Conservation (phyloP, 1,139 yeast genomes). For the Candida sp. region DNA sequence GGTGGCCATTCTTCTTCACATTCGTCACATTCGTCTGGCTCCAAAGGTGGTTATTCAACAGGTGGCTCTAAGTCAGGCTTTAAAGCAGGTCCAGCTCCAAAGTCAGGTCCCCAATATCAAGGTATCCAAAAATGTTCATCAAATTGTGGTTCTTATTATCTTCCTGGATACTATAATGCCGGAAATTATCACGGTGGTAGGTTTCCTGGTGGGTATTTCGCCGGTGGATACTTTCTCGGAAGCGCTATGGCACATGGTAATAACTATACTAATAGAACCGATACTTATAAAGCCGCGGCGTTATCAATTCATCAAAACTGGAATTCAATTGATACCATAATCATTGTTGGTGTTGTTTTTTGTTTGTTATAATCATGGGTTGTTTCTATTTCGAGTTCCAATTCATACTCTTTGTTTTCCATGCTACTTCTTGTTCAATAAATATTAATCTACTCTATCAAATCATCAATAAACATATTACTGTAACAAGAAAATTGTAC, state of each 20-base stretch:
- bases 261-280: background rate
- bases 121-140: background rate
- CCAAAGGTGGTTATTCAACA: background rate
- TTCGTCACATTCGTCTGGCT: background rate
- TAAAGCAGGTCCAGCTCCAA: background rate
- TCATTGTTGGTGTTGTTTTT: too few species aligned
- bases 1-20: background rate
- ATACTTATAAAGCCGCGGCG: background rate
- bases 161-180: conserved; percentile 1
- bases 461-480: too few species aligned
- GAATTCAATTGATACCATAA: background rate
- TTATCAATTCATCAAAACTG: background rate
- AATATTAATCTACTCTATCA: too few species aligned
- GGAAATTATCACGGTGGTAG: conserved; percentile 1
- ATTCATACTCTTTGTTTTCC: too few species aligned
- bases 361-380: too few species aligned
- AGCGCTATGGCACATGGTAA: background rate
- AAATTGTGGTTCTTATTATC: conserved; percentile 1
- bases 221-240: conserved; percentile 1
- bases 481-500: too few species aligned
- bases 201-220: conserved; percentile 2
- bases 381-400: too few species aligned
- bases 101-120: background rate
- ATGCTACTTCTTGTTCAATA: too few species aligned
- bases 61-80: background rate